Evolutionary conservation across 495 filamentous ascomycete species (phyloP).

Genomic region (Rusavskia elegans): DNA sequence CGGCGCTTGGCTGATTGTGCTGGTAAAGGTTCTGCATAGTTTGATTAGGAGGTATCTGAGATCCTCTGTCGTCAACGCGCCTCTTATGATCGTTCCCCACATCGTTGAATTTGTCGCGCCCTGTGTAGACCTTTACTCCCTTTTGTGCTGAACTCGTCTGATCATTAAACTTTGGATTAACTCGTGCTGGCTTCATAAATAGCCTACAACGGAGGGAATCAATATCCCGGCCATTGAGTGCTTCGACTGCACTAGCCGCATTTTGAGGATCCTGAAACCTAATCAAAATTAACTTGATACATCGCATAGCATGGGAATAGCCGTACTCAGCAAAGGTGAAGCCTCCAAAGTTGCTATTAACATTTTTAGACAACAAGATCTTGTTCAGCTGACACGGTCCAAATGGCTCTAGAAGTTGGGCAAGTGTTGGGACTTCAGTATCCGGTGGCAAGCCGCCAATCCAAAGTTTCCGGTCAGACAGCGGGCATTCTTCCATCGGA

Average conservation of each 20-base stretch:
- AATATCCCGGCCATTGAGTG: background rate
- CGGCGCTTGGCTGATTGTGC: too few species aligned
- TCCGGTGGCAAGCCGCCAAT: background rate
- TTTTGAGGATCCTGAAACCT: background rate
- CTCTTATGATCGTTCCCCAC: too few species aligned
- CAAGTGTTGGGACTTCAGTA: background rate
- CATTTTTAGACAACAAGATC: background rate
- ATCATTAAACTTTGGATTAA: background rate
- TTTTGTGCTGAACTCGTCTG: background rate
- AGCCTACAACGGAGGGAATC: background rate
- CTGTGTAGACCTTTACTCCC: too few species aligned
- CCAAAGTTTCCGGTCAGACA: background rate
- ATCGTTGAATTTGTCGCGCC: too few species aligned
- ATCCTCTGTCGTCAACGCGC: too few species aligned
- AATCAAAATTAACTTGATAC: background rate
- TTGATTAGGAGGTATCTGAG: too few species aligned
- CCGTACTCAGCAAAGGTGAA: background rate
- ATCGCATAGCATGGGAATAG: background rate
- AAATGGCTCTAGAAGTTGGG: background rate
- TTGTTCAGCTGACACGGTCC: background rate
- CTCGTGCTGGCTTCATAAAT: background rate
- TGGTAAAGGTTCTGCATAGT: too few species aligned
- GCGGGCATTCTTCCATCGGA: background rate
- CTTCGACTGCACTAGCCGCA: background rate
- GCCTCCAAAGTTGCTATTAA: background rate